Base-by-base conservation (phyloP, 1,284 basidiomycete species). In the Rhodotorula sp. region DNA sequence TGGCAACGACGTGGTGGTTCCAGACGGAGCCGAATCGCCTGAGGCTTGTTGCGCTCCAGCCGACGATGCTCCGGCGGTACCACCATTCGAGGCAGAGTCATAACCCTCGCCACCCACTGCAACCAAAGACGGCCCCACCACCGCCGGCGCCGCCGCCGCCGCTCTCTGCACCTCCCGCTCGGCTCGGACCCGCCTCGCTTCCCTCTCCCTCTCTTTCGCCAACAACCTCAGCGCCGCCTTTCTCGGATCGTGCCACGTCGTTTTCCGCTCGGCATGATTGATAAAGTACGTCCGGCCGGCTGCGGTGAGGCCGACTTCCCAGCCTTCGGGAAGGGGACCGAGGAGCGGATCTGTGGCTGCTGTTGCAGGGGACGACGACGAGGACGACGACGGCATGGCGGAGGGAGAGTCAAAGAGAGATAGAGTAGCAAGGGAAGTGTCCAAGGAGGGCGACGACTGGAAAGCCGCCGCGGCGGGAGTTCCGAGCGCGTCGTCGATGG, bases 211-310 rank as follows among this genome's bases (percentile, higher is more conserved):
- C 54, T 26, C n/a, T 34, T 52, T 23, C 26, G 67, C 47, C 21
- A 39, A 48, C 58, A 15, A 16, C 46, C 47, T 16, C 46, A 21
- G 47, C 18, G 66, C 48, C 46, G 54, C 58, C 26, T 64, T 73
- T 64, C 74, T 59, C 49, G 75, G 75, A 39, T 75, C 71, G 1
- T 66, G 58, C 75, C 75, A 76, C 5, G 70, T 75, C 26, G 75
- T 76, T 58, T 47, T 63, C 7, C 67, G 26, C 20, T 51, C 67
- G 15, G 31, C 29, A 62, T 76, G 75, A 29, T 76, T 69, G 20
- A 76, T 73, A 29, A 69, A 76, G 67, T 76, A 76, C 18, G 58
- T 21, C 43, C 67, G 49, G 1, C 73, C 75, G 56, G 66, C 65
- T 16, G 68, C 62, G 0, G 70, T 62, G 1, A 31, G 59, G 5